Base-by-base conservation (phyloP, 176 grass and related monocot genomes). In the Poa annua region DNA sequence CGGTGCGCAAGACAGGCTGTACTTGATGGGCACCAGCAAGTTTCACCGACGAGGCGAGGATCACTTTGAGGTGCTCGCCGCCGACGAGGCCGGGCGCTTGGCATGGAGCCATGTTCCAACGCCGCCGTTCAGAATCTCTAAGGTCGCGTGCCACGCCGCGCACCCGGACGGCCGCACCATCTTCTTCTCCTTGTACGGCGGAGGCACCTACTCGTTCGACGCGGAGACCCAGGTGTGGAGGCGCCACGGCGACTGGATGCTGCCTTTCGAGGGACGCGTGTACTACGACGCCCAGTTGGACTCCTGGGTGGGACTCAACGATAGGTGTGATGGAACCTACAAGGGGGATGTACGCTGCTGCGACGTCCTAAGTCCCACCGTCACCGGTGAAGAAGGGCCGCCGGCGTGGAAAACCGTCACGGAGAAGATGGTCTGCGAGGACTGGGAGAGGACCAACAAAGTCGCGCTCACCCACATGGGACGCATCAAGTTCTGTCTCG, bases 141-240 rank as follows among this genome's bases (percentile, higher is more conserved):
- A 49, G 1, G 22, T 42, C 41, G 1, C 41, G 11, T 73, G 44
- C 45, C 45, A 50, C 24, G 70, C 70, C 3, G 24, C 24, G 44
- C 70, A 73, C 70, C 44, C 70, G 45, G 44, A 73, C 44, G 70
- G 70, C 70, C 44, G 7, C 70, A 73, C 44, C 14, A 5, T 73
- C 45, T 73, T 73, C 70, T 73, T 73, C 70, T 73, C 70, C 6
- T 44, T 48, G 3, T 14, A 3, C 39, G 7, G 14, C 11, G 3
- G 49, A 15, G 69, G 42, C 2, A 72, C 69, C 69, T 72, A 48
- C 21, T 72, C 69, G 42, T 72, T 72, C 13, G 69, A 72, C 39
- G 45, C 21, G 3, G 69, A 26, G 42, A 72, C 69, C 1, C 6
- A 16, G 12, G 42, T 16, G 69, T 72, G 69, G 69, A 72, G 8